phyloP scores from a whole-genome alignment of 352 stramenopile genomes.

The Thraustotheca clavata region DNA sequence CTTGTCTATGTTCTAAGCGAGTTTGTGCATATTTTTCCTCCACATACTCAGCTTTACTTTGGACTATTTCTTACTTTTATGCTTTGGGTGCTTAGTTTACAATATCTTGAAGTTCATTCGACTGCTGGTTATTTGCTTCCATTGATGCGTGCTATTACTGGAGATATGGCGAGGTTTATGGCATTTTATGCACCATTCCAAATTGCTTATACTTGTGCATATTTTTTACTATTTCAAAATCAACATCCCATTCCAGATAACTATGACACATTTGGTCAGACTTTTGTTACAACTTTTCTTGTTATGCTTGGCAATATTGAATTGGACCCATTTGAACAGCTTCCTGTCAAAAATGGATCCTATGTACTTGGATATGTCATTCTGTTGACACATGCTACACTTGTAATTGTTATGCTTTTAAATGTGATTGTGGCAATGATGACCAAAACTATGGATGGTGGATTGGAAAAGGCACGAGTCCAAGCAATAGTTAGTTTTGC shows the following conservation, averaged over 20 bases:
- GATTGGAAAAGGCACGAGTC: background rate
- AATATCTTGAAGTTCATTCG: conserved; percentile 1
- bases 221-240: background rate
- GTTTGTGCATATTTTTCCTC: background rate
- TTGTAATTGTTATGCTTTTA: conserved; percentile 12
- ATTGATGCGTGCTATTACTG: background rate
- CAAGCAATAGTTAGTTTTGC: background rate
- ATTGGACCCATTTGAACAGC: background rate
- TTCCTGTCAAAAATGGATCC: background rate
- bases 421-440: conserved; percentile 12
- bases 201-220: background rate
- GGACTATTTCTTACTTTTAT: background rate
- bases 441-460: conserved; percentile 1
- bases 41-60: background rate
- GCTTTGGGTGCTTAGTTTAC: background rate
- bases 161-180: background rate
- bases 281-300: background rate
- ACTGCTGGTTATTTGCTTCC: conserved; percentile 3
- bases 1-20: background rate
- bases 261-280: background rate
- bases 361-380: background rate
- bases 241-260: background rate
- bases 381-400: background rate
- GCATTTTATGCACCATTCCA: conserved; percentile 12
- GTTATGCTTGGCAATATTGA: conserved; percentile 13